Percentiles rank a stretch among this genome's conserved stretches.
Evolutionary conservation across 139 green algal genomes (phyloP).

Genomic region (Micractinium sp.): DNA sequence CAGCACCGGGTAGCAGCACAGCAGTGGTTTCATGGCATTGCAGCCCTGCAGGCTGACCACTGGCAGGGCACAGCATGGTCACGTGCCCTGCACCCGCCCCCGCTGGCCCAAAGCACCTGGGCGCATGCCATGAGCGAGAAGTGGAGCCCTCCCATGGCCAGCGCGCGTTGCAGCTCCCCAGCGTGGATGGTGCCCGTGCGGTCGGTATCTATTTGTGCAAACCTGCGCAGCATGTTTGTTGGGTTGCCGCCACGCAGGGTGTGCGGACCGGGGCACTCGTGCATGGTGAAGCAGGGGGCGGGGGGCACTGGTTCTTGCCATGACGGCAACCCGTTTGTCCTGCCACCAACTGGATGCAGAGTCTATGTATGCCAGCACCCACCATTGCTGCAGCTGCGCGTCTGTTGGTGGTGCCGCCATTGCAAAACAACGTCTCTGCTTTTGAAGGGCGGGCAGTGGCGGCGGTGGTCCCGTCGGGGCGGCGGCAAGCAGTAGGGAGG

Average conservation of each 20-base stretch:
- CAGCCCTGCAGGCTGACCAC: neutral
- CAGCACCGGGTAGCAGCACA: neutral
- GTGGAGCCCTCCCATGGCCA: slow-evolving; percentile 10
- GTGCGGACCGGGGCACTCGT: neutral
- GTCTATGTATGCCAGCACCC: too few species aligned
- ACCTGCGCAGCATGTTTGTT: neutral
- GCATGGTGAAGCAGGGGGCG: neutral
- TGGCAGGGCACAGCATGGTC: neutral
- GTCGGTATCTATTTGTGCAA: slow-evolving; percentile 1
- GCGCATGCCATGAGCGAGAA: slow-evolving; percentile 24
- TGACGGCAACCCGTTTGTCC: neutral
- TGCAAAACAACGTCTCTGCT: neutral
- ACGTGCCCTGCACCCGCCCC: neutral
- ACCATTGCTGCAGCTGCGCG: slow-evolving; percentile 12
- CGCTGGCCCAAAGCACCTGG: neutral
- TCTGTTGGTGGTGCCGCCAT: neutral
- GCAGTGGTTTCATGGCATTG: neutral
- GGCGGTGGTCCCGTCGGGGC: neutral
- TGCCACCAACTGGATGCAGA: too few species aligned
- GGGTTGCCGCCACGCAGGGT: neutral
- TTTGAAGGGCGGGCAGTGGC: neutral
- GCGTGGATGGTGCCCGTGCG: neutral
- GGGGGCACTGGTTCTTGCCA: neutral
- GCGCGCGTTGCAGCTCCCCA: slow-evolving; percentile 13
- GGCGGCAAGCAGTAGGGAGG: neutral